Evolutionary conservation across 78 protist species (phyloP).

Genomic region (Isochrysis galbana): DNA sequence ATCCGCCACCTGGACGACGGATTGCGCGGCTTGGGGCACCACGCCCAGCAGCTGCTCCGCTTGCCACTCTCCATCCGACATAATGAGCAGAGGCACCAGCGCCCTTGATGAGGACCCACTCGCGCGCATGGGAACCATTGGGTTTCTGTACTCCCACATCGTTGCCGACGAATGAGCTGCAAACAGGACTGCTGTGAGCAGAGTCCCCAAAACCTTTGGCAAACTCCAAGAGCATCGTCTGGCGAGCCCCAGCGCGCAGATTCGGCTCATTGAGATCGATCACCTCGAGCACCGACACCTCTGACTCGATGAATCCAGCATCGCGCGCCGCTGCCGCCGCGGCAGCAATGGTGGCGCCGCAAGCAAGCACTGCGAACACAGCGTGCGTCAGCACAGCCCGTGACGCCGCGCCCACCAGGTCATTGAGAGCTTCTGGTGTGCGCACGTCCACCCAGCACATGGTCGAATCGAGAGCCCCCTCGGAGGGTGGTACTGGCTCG

Average conservation of each 20-base stretch:
- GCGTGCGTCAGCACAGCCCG: neutral
- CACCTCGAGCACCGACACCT: neutral
- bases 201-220: neutral
- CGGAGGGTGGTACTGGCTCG: too few species aligned
- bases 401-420: neutral
- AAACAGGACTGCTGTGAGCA: too few species aligned
- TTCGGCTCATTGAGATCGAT: neutral
- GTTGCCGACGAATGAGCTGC: neutral
- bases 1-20: neutral
- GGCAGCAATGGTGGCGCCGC: neutral
- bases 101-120: neutral
- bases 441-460: neutral
- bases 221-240: neutral
- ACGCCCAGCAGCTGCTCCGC: neutral
- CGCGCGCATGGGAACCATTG: neutral
- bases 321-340: neutral
- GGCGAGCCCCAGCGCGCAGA: neutral
- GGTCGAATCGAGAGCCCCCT: neutral
- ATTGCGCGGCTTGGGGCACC: neutral
- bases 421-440: neutral
- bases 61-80: neutral
- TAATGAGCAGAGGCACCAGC: neutral
- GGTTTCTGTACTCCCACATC: neutral
- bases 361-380: neutral
- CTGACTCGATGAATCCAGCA: neutral